These are phyloP conservation scores for Cytospora leucostoma DNA, from an alignment of 2,329 filamentous ascomycete species.

Conservation along the genomic window DNA sequence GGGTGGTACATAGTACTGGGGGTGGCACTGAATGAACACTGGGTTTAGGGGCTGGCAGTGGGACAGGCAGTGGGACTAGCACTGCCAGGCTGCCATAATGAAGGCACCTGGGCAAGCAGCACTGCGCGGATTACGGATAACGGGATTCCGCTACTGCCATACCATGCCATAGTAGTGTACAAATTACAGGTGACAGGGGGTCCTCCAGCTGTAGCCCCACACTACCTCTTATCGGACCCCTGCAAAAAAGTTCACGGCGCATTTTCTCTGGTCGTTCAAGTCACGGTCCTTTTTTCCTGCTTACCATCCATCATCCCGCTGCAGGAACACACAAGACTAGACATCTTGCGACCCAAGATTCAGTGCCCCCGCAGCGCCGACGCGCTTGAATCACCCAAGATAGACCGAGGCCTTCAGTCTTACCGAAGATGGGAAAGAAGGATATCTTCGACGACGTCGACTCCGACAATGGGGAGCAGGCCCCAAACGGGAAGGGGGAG, in stretches of 20 bases:
- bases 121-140: neutral
- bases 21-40: neutral
- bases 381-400: neutral
- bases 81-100: too few species aligned
- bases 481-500: slow-evolving; percentile 43
- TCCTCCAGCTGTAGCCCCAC: slow-evolving; percentile 11
- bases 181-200: neutral
- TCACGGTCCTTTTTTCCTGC: neutral
- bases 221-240: slow-evolving; percentile 12
- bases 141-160: neutral
- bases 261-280: neutral
- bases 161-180: neutral
- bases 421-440: slow-evolving; percentile 46
- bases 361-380: neutral
- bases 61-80: too few species aligned
- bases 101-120: neutral
- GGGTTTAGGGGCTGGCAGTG: neutral
- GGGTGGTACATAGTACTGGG: slow-evolving; percentile 3
- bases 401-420: slow-evolving; percentile 20
- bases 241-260: slow-evolving; percentile 20
- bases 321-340: neutral
- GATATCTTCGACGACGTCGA: slow-evolving; percentile 53
- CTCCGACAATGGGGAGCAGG: slow-evolving; percentile 46
- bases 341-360: neutral
- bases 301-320: neutral